Evolutionary conservation across 2,329 filamentous ascomycete genomes (phyloP).

Genomic region (Dothistroma septosporum): DNA sequence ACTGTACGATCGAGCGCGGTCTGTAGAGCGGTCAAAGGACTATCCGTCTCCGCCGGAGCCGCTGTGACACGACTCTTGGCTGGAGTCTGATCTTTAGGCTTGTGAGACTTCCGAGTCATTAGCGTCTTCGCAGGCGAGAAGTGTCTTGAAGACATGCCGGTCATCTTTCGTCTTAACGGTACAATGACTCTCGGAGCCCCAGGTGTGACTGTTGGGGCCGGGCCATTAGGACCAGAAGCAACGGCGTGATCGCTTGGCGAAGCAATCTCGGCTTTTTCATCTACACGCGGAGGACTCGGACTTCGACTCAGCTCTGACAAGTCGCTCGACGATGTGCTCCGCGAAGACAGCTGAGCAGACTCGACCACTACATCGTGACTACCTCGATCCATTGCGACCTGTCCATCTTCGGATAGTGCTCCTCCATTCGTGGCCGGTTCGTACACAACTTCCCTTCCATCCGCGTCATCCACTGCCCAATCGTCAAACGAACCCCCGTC

Average conservation of each 20-base stretch:
- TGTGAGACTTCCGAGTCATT: not conserved
- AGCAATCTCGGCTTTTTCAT: not conserved
- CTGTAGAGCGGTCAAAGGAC: not conserved
- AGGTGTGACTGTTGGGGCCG: not conserved
- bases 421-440: not conserved
- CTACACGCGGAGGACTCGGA: not conserved
- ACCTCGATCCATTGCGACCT: not conserved
- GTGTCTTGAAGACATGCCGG: slow-evolving; percentile 33
- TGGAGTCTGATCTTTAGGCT: not conserved
- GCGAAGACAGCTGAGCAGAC: not conserved
- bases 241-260: not conserved
- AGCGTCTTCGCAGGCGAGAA: slow-evolving; percentile 26
- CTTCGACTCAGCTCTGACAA: slow-evolving; percentile 1
- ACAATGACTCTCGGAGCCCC: slow-evolving; percentile 2
- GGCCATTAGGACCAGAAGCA: slow-evolving; percentile 3
- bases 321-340: slow-evolving; percentile 1
- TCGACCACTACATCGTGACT: not conserved
- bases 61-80: not conserved
- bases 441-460: not conserved
- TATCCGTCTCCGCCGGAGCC: not conserved
- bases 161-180: slow-evolving; percentile 31
- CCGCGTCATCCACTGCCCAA: not conserved
- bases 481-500: slow-evolving; percentile 5
- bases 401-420: not conserved
- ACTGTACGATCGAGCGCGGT: not conserved